Conservation (phyloP, 352 stramenopile species). For the Pythium apleroticum region DNA sequence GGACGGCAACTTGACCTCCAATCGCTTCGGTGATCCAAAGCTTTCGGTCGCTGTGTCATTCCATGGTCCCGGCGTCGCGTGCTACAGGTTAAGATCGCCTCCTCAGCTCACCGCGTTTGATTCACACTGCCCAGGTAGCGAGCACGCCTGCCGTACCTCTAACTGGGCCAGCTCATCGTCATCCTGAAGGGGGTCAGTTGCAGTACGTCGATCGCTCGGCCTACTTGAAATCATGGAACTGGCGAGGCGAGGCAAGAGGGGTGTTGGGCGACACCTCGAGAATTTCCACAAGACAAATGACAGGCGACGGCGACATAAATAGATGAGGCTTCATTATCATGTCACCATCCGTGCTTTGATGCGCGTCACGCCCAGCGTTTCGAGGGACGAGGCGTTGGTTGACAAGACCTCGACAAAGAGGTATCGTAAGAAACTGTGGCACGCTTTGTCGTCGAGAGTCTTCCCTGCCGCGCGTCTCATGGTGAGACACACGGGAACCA, state of each 20-base stretch:
- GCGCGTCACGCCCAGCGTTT: not conserved
- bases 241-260: not conserved
- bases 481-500: no score
- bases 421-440: no score
- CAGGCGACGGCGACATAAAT: slow-evolving; percentile 19
- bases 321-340: slow-evolving; percentile 14
- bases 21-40: not conserved
- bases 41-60: slow-evolving; percentile 17
- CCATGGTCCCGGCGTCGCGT: slow-evolving; percentile 25
- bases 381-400: no score
- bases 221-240: slow-evolving; percentile 7
- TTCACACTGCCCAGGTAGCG: not conserved
- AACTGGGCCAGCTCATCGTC: slow-evolving; percentile 26
- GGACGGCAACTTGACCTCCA: not conserved
- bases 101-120: not conserved
- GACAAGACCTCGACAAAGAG: no score
- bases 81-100: not conserved
- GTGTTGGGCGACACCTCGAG: not conserved
- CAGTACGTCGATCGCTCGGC: not conserved
- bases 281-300: not conserved
- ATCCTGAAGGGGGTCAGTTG: slow-evolving; percentile 14
- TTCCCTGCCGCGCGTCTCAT: no score
- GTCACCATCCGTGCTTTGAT: not conserved
- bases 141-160: slow-evolving; percentile 11
- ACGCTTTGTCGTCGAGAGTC: not conserved